Conservation (phyloP, 306 rosid genomes). For the Cyclanthera cordifolia region DNA sequence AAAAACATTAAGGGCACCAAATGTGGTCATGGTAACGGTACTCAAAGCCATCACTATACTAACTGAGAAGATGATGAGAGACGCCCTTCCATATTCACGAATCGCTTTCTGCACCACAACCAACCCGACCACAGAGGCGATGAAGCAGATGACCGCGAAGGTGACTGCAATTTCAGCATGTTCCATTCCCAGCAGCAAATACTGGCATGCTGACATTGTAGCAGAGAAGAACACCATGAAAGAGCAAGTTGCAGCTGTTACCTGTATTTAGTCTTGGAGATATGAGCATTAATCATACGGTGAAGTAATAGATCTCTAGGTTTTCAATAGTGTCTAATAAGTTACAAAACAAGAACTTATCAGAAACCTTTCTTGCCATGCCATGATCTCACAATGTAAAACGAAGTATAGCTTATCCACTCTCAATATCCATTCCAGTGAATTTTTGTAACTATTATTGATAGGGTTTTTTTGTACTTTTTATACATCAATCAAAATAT, state of each 20-base stretch:
- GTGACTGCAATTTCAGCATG: constrained; percentile 36
- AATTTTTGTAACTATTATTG: no score
- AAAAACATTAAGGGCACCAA: constrained; percentile 55
- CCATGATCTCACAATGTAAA: no score
- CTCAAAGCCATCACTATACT: constrained; percentile 65
- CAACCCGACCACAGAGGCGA: constrained; percentile 60
- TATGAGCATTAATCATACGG: background rate
- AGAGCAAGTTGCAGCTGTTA: constrained; percentile 79
- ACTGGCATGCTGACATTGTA: constrained; percentile 74
- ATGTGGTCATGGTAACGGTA: constrained; percentile 62
- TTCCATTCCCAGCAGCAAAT: constrained; percentile 63
- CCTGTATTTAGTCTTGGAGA: constrained; percentile 20
- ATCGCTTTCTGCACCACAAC: constrained; percentile 55
- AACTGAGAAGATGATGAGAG: constrained; percentile 69
- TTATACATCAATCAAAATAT: no score
- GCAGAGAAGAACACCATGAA: constrained; percentile 95
- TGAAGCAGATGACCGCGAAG: constrained; percentile 45
- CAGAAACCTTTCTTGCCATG: no score
- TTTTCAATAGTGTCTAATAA: background rate
- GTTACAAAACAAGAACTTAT: no score
- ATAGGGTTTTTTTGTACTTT: no score
- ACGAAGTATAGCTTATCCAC: no score
- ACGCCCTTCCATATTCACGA: constrained; percentile 58
- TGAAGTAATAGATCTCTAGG: background rate
- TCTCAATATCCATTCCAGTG: no score